Evolutionary conservation across 176 grass and related monocot species (phyloP).

Genomic region (Cenchrus americanus): DNA sequence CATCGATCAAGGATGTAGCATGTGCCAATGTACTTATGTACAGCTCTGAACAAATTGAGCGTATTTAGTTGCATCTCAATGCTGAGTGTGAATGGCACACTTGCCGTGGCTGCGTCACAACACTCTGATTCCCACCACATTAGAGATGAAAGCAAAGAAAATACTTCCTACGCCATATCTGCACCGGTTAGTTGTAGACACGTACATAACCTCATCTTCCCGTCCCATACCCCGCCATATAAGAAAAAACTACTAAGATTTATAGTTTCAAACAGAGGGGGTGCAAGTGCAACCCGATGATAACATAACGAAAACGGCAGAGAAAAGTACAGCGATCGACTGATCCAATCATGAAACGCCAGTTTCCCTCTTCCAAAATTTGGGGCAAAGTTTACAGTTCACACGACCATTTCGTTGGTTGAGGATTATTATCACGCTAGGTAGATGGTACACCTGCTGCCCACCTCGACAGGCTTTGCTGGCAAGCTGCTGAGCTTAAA

Average conservation of each 20-base stretch:
- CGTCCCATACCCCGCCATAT: neutral
- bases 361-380: neutral
- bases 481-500: neutral
- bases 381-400: neutral
- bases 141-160: neutral
- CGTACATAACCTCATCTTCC: neutral
- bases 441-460: constrained; percentile 22
- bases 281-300: too few relatives aligned
- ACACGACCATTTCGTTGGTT: neutral
- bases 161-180: neutral
- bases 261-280: neutral
- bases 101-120: neutral
- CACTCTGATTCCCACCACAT: neutral
- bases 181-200: neutral
- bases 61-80: too few relatives aligned
- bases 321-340: neutral
- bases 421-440: neutral
- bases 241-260: neutral
- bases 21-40: too few relatives aligned
- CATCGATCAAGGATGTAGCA: too few relatives aligned
- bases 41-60: too few relatives aligned
- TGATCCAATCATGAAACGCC: constrained; percentile 11
- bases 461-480: neutral
- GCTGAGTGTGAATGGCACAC: too few relatives aligned
- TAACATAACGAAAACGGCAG: neutral